Percentiles rank a stretch among this genome's conserved stretches.
Evolutionary conservation across 2,329 filamentous ascomycete genomes (phyloP).

Genomic region (Lachnellula occidentalis): DNA sequence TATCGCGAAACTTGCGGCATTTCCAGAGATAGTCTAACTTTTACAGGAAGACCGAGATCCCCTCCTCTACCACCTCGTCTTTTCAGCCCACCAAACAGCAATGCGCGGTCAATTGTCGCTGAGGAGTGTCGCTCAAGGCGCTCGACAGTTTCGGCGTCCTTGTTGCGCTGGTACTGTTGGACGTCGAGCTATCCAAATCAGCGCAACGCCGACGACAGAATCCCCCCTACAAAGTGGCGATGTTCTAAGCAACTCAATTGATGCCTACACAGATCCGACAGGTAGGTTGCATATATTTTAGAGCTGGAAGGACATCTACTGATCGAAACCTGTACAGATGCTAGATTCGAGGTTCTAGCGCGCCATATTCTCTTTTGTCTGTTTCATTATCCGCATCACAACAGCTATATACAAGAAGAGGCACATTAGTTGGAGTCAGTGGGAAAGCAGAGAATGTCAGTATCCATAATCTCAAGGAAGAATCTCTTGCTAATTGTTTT

Average conservation of each 20-base stretch:
- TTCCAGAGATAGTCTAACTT: neutral
- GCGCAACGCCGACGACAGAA: conserved; percentile 53
- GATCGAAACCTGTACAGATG: conserved; percentile 54
- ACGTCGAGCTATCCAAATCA: conserved; percentile 58
- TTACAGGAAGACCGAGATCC: conserved; percentile 1
- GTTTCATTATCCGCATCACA: conserved; percentile 91
- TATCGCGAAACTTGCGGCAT: conserved; percentile 2
- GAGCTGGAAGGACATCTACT: neutral
- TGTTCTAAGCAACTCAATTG: conserved; percentile 48
- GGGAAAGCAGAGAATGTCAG: conserved; percentile 86
- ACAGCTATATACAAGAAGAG: conserved; percentile 84
- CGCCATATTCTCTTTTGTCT: conserved; percentile 88
- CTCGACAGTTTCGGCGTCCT: conserved; percentile 22
- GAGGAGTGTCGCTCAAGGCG: conserved; percentile 20
- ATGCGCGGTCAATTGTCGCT: conserved; percentile 29
- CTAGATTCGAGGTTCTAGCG: conserved; percentile 86
- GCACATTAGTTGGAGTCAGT: conserved; percentile 82
- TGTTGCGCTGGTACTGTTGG: conserved; percentile 12
- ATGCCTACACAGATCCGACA: conserved; percentile 31
- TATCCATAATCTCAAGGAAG: conserved; percentile 2
- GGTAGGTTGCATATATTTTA: conserved; percentile 10
- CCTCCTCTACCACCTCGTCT: conserved; percentile 1
- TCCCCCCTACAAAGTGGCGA: conserved; percentile 46
- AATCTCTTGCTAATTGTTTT: conserved; percentile 10
- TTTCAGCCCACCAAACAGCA: conserved; percentile 17